Evolutionary conservation across 2,329 filamentous ascomycete species (phyloP).

Genomic region (Fusarium musae): DNA sequence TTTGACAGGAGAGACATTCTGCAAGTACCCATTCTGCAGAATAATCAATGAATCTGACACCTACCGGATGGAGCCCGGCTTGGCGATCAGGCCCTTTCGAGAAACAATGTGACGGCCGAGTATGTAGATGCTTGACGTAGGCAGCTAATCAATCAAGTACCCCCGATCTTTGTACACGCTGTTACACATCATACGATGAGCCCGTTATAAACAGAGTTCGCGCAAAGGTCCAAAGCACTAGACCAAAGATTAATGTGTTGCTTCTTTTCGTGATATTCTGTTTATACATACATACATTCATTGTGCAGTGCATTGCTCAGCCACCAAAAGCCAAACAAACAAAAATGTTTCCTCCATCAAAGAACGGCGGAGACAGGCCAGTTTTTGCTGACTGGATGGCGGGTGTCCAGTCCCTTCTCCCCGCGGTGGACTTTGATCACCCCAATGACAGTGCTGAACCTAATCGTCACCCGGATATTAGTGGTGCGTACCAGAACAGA

Average conservation of each 20-base stretch:
- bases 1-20: neutral
- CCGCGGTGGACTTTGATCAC: neutral
- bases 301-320: neutral
- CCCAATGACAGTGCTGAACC: neutral
- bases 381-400: slow-evolving; percentile 1
- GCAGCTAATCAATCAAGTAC: neutral
- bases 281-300: neutral
- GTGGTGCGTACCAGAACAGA: neutral
- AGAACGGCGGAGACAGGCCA: neutral
- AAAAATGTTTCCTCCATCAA: neutral
- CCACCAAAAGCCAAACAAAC: neutral
- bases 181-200: neutral
- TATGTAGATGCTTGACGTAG: neutral
- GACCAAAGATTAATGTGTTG: neutral
- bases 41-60: neutral
- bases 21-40: neutral
- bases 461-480: neutral
- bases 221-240: neutral
- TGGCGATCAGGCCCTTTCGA: neutral
- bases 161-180: neutral
- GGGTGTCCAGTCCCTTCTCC: slow-evolving; percentile 3
- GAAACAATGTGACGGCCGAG: neutral
- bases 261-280: neutral
- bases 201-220: slow-evolving; percentile 2
- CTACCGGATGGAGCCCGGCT: neutral